Evolutionary conservation across 305 asterid species (phyloP), one percentile per base, ranked within the genome.

Genomic region (Solanum hybrid): DNA sequence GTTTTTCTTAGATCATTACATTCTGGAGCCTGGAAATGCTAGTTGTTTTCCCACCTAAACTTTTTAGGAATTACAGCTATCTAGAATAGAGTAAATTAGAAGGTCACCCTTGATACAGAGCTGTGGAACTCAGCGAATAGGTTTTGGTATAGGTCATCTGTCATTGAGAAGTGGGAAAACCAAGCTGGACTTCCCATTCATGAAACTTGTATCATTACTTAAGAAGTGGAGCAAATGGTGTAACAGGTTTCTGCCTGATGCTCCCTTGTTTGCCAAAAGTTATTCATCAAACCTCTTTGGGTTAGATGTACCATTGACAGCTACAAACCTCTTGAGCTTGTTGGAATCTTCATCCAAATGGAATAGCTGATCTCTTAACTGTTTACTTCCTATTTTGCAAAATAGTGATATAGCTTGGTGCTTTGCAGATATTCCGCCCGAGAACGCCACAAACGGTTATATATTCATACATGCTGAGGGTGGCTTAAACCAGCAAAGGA

Each of bases 391-490:
- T 31, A 61, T 31, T 81, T 57, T 32, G 22, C 88, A 85, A 85
- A 57, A 31, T 85, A 85, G 77, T 85, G 77, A 85, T 38, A 51
- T 22, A 36, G 88, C 89, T 82, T 89, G 89, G 84, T 89, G 79
- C 88, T 89, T 90, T 93, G 92, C 96, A 97, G 98, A 97, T 95
- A 94, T 95, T 95, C 94, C 94, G 73, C 92, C 95, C 79, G 96
- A 93, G 93, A 96, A 96, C 91, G 93, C 94, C 89, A 96, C 99
- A 17, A 97, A 93, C 72, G 99, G 99, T 73, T 97, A 96, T 92
- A 95, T 97, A 80, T 97, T 97, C 91, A 97, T 97, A 93, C 99
- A 97, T 88, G 99, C 99, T 7, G 99, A 97, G 94, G 99, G 99
- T 90, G 99, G 99, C 89, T 95, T 97, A 91, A 97, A 97, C 93